Percentiles rank a stretch among this genome's conserved stretches.
These are phyloP conservation scores for Camelina neglecta DNA, from an alignment of 345 rosid genomes.

Conservation along the genomic window DNA sequence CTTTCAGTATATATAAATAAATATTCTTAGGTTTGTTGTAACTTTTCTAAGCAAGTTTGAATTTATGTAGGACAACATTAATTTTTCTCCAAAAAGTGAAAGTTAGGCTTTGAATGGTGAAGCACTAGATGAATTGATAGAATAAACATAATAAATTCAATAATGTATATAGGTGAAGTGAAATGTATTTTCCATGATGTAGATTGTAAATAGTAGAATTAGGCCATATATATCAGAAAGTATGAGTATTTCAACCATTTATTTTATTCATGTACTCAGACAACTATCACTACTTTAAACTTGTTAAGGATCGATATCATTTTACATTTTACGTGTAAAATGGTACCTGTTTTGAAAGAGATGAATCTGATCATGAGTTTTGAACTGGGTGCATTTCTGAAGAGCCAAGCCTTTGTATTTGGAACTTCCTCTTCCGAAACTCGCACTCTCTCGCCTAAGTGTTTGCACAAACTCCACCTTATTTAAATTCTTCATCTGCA, in stretches of 20 bases:
- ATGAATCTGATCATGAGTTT: slow-evolving; percentile 43
- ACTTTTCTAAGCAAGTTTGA: slow-evolving; percentile 9
- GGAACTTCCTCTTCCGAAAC: slow-evolving; percentile 93
- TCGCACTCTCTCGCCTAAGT: slow-evolving; percentile 93
- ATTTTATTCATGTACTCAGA: neutral
- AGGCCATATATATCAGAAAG: neutral
- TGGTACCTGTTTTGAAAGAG: slow-evolving; percentile 43
- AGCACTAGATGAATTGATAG: neutral
- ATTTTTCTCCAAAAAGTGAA: neutral
- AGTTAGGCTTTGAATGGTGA: neutral
- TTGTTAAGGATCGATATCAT: neutral
- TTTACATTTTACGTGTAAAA: neutral
- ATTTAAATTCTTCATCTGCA: slow-evolving; percentile 73
- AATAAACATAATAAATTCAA: neutral
- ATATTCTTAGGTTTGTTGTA: slow-evolving; percentile 1
- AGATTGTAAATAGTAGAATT: slow-evolving; percentile 6
- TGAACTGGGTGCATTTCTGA: slow-evolving; percentile 60
- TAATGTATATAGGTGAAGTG: slow-evolving; percentile 28
- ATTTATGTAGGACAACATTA: neutral
- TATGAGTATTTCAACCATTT: neutral
- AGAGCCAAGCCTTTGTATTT: slow-evolving; percentile 86
- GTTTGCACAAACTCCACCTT: slow-evolving; percentile 96
- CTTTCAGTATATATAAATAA: neutral
- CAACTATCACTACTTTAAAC: neutral
- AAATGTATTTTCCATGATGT: neutral